Evolutionary conservation across 1,139 yeast species (phyloP).

Genomic region (Saccharomyces hybrid): DNA sequence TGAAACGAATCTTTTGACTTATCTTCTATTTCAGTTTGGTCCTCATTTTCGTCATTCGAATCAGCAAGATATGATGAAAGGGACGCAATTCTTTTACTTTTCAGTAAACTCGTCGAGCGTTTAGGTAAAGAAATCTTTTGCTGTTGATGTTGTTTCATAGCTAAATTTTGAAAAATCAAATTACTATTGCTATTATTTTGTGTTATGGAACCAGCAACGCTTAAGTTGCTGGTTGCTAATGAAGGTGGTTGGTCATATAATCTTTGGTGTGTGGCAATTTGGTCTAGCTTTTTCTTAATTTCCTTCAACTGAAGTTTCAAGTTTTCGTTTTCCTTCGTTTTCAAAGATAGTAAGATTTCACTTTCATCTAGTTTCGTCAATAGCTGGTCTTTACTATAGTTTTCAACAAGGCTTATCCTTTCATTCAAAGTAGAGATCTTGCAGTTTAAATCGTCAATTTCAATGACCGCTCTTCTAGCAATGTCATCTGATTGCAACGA

Average conservation of each 20-base stretch:
- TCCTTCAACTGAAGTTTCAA: constrained; percentile 47
- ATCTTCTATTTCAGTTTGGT: background rate
- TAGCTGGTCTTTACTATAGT: constrained; percentile 45
- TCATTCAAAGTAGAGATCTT: constrained; percentile 41
- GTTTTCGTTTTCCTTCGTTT: constrained; percentile 16
- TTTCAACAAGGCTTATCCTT: constrained; percentile 57
- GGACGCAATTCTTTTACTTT: constrained; percentile 12
- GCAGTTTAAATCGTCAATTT: constrained; percentile 50
- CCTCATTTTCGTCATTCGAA: constrained; percentile 1
- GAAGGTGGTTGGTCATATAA: constrained; percentile 1
- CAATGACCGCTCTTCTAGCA: constrained; percentile 67
- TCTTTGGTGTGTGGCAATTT: constrained; percentile 40
- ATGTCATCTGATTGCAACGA: constrained; percentile 77
- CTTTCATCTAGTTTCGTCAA: constrained; percentile 39
- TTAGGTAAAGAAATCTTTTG: background rate
- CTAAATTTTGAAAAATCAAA: background rate
- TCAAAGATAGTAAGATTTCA: constrained; percentile 31
- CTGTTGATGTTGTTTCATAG: background rate
- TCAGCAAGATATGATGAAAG: constrained; percentile 6
- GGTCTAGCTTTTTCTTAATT: constrained; percentile 66
- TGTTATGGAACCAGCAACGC: background rate
- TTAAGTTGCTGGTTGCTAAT: background rate
- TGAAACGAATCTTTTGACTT: constrained; percentile 1
- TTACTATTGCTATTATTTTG: background rate
- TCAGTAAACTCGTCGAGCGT: constrained; percentile 5